Evolutionary conservation across 495 filamentous ascomycete species (phyloP).

Genomic region (Talaromyces stipitatus): DNA sequence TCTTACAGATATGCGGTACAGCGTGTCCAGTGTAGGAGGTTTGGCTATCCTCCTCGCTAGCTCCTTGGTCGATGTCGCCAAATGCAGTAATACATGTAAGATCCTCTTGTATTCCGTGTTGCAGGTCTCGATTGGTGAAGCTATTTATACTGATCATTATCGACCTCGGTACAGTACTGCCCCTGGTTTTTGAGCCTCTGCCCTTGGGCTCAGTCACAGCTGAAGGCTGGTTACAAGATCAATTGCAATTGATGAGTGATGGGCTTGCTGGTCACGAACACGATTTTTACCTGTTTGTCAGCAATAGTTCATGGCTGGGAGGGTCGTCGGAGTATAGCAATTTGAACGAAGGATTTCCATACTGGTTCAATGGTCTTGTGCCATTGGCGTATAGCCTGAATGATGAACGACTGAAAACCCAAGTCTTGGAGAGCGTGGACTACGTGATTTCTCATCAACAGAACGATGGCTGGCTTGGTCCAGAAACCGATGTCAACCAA

Average conservation of each 20-base stretch:
- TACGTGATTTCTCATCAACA: conserved; percentile 46
- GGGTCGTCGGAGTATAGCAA: conserved; percentile 49
- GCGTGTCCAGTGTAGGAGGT: neutral
- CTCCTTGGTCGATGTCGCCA: neutral
- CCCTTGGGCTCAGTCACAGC: conserved; percentile 52
- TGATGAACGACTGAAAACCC: conserved; percentile 45
- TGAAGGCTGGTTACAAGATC: conserved; percentile 52
- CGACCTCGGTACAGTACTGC: conserved; percentile 19
- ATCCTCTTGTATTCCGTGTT: neutral
- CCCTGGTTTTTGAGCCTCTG: conserved; percentile 38
- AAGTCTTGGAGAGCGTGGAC: conserved; percentile 41
- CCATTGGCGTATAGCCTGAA: conserved; percentile 53
- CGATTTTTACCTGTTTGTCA: conserved; percentile 53
- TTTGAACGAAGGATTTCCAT: conserved; percentile 53
- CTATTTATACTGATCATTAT: neutral
- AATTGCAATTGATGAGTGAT: conserved; percentile 41
- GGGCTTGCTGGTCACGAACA: conserved; percentile 54
- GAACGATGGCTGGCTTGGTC: conserved; percentile 55
- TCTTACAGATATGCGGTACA: neutral
- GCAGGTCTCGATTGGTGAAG: neutral
- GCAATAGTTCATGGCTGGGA: conserved; percentile 48
- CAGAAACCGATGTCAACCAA: conserved; percentile 36
- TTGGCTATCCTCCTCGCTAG: conserved; percentile 1
- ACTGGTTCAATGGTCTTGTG: conserved; percentile 62
- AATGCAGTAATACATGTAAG: conserved; percentile 4